Percentiles rank a stretch among this genome's conserved stretches.
Conservation (phyloP, 2,329 filamentous ascomycete species). For the Aspergillus candidus region DNA sequence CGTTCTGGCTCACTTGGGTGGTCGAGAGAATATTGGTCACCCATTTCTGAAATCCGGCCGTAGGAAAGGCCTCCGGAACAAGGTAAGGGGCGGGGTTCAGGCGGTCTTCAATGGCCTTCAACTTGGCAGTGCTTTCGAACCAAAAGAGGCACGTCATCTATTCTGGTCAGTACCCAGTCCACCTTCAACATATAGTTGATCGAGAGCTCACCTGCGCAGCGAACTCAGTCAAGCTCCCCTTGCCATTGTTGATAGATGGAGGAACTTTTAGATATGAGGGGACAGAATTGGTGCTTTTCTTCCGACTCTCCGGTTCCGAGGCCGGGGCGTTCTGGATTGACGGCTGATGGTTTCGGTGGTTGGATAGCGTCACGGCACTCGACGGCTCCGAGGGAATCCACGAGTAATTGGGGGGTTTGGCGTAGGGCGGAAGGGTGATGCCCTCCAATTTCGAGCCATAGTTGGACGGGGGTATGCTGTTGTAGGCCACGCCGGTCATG, state of each 20-base stretch:
- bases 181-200: background rate
- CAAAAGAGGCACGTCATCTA: slow-evolving; percentile 96
- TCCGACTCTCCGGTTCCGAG: slow-evolving; percentile 18
- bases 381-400: slow-evolving; percentile 20
- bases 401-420: slow-evolving; percentile 13
- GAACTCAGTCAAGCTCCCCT: slow-evolving; percentile 74
- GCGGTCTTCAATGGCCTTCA: slow-evolving; percentile 65
- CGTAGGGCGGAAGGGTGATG: slow-evolving; percentile 21
- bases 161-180: slow-evolving; percentile 6
- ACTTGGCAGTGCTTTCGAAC: slow-evolving; percentile 82
- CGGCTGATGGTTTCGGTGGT: slow-evolving; percentile 17
- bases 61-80: slow-evolving; percentile 66
- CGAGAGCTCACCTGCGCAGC: slow-evolving; percentile 61
- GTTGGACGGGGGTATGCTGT: slow-evolving; percentile 23
- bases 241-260: slow-evolving; percentile 65
- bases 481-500: slow-evolving; percentile 38
- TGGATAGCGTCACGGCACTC: slow-evolving; percentile 18
- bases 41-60: slow-evolving; percentile 84
- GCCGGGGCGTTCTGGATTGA: slow-evolving; percentile 18
- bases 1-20: slow-evolving; percentile 93
- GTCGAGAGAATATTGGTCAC: slow-evolving; percentile 84
- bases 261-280: slow-evolving; percentile 62
- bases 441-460: slow-evolving; percentile 28
- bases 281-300: slow-evolving; percentile 34
- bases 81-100: slow-evolving; percentile 49